Conservation (phyloP, 805 yeast species). For the Tetrapisispora fleetii region DNA sequence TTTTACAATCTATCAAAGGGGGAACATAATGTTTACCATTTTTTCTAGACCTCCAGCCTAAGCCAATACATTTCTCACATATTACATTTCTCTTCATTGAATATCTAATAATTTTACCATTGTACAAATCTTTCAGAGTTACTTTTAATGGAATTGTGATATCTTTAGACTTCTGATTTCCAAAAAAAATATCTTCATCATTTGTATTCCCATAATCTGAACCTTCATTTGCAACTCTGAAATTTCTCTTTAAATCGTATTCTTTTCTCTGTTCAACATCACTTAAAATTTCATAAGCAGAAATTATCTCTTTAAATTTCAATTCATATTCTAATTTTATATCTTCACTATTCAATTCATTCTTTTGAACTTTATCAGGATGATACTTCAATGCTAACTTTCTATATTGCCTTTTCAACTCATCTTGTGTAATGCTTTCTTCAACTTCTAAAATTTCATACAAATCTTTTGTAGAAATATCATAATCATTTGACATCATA, state of each 20-base stretch:
- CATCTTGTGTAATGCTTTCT: conserved; percentile 51
- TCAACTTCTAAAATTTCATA: conserved; percentile 68
- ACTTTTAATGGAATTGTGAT: conserved; percentile 58
- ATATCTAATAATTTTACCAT: conserved; percentile 71
- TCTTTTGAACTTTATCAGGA: conserved; percentile 65
- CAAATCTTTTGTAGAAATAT: conserved; percentile 3
- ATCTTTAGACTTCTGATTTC: conserved; percentile 1
- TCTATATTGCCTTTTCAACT: conserved; percentile 77
- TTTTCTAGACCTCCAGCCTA: conserved; percentile 46
- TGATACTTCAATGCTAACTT: conserved; percentile 74
- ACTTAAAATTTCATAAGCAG: conserved; percentile 74
- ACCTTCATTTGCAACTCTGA: conserved; percentile 32
- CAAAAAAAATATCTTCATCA: not conserved
- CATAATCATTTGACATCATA: not conserved
- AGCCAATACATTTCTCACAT: conserved; percentile 66
- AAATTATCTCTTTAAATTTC: conserved; percentile 71
- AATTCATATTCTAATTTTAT: conserved; percentile 57
- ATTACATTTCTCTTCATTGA: conserved; percentile 61
- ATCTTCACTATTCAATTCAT: conserved; percentile 39
- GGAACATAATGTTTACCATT: conserved; percentile 24
- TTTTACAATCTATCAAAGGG: conserved; percentile 46
- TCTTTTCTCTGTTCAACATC: conserved; percentile 54
- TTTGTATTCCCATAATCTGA: not conserved
- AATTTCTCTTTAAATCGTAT: conserved; percentile 36
- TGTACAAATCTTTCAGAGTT: conserved; percentile 62